Evolutionary conservation across 306 rosid species (phyloP), one percentile per base, ranked within the genome.

Genomic region (Castanea crenata): DNA sequence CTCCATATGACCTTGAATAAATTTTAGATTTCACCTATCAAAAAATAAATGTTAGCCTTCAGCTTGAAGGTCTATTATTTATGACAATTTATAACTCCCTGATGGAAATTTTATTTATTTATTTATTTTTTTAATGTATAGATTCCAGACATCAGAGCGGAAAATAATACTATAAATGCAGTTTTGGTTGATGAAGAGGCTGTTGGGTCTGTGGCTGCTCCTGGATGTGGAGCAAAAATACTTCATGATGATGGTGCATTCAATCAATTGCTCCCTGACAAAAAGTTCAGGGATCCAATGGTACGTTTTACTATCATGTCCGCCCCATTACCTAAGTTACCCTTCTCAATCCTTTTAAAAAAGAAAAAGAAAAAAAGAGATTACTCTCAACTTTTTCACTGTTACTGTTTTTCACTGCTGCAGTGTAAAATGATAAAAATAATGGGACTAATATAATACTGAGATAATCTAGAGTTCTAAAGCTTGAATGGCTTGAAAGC

Each of bases 131-230:
- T 58, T 58, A 31, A 31, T 68, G 12, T 16, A 44, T 86, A 91
- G 96, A 79, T 87, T 83, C 96, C 96, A 54, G 88, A 89, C 88
- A 75, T 72, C 10, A 89, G 81, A 59, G 81, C 31, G 0, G 80
- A 79, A 41, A 13, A 34, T 32, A 83, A 74, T 74, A 79, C 68
- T 25, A 74, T 86, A 55, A 81, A 78, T 76, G 86, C 74, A 70
- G 96, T 87, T 46, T 68, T 91, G 83, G 96, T 91, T 81, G 96
- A 91, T 76, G 96, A 87, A 89, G 93, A 89, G 80, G 89, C 96
- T 55, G 91, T 89, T 71, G 96, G 96, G 56, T 81, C 91, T 16
- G 77, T 80, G 55, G 81, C 84, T 55, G 29, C 84, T 55, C 77
- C 81, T 56, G 90, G 92, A n/a, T 81, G 80, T 55, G 96, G 96